Evolutionary conservation across 441 rosid genomes (phyloP).

Genomic region (Biscutella laevigata): DNA sequence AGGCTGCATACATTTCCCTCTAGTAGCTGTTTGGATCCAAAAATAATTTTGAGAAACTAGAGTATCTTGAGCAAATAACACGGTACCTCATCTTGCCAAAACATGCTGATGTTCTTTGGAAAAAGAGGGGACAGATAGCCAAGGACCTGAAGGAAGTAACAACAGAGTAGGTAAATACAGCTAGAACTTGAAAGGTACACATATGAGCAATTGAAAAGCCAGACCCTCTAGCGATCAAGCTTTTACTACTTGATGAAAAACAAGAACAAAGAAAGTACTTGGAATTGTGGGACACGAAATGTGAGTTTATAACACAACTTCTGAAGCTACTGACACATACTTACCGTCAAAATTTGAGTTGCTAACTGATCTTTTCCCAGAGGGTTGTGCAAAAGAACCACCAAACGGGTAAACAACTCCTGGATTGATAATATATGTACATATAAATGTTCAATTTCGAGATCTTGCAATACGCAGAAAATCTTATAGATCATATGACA

Average conservation of each 20-base stretch:
- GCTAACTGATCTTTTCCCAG: constrained; percentile 82
- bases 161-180: constrained; percentile 2
- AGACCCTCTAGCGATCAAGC: constrained; percentile 10
- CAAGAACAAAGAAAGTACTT: neutral
- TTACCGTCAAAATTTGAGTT: constrained; percentile 83
- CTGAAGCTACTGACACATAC: constrained; percentile 22
- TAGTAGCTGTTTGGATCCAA: neutral
- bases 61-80: constrained; percentile 26
- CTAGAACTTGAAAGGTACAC: constrained; percentile 13
- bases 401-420: constrained; percentile 89
- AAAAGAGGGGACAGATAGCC: constrained; percentile 85
- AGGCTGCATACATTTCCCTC: neutral
- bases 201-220: constrained; percentile 4
- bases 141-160: constrained; percentile 58
- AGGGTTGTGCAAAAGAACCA: constrained; percentile 95
- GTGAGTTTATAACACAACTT: constrained; percentile 3
- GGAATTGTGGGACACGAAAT: neutral
- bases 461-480: constrained; percentile 9
- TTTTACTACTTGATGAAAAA: neutral
- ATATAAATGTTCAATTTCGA: constrained; percentile 2
- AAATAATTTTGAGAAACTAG: neutral
- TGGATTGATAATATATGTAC: constrained; percentile 28
- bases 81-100: constrained; percentile 99
- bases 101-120: constrained; percentile 75
- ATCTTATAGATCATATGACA: constrained; percentile 17